Evolutionary conservation across 2,329 filamentous ascomycete species (phyloP), one percentile per base, ranked within the genome.

Genomic region (Pestalotiopsis sp.): DNA sequence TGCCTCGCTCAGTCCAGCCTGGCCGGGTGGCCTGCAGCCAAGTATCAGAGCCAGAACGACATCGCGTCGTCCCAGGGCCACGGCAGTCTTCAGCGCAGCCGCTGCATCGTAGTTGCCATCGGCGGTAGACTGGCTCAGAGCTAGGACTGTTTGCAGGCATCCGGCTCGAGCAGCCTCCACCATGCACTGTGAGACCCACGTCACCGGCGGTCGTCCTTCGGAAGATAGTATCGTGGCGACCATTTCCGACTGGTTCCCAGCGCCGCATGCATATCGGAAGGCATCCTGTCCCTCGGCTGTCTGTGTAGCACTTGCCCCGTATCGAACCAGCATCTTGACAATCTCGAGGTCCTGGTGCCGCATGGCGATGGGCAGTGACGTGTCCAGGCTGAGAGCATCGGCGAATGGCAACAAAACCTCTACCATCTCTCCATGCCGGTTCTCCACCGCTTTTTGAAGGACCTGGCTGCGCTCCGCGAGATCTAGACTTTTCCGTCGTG

Each of bases 41-140:
- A 85, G 84, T 14, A 88, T 73, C 22, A 90, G 82, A 5, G 86
- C 85, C 35, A 89, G 78, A 0, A 81, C 83, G 55, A 90, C 82
- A 70, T 90, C 87, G 64, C 83, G 79, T 13, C 86, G 80, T 17
- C 85, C 83, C 24, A 82, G 78, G 0, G 75, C 75, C 26, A 89
- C 76, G 3, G 87, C 86, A 0, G 79, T 74, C 67, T 83, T 85
- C 30, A 90, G 78, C 0, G 86, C 86, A 22, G 86, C 82, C 10
- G 82, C 85, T 2, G 81, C 77, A 68, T 86, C 83, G 71, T 84
- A 81, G 68, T 85, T 84, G 5, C 83, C 84, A 64, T 89, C 85
- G 2, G 86, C 87, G 1, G 78, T 81, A 0, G 86, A 84, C 38
- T 85, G 82, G 69, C 83, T 86, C 1, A 89, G 78, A 48, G 82